Percentiles rank a stretch among this genome's conserved stretches.
Evolutionary conservation across 306 rosid genomes (phyloP).

Genomic region (Cicer yamashitae): DNA sequence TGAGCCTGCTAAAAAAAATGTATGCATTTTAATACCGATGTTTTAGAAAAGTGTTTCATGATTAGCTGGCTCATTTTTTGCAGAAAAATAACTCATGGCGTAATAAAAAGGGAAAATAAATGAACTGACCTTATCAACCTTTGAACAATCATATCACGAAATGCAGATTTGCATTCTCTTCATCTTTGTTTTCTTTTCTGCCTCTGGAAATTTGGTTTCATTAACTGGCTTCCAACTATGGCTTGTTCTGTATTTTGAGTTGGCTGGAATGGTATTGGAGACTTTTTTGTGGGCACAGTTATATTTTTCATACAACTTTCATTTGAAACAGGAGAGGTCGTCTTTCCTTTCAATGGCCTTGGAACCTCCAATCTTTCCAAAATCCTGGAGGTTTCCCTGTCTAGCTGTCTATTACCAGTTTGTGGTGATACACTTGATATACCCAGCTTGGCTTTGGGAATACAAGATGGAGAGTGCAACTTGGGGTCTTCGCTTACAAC

Average conservation of each 20-base stretch:
- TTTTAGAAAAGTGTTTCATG: neutral
- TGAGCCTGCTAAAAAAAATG: neutral
- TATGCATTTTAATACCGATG: constrained; percentile 1
- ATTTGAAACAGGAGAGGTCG: constrained; percentile 45
- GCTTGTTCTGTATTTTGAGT: constrained; percentile 52
- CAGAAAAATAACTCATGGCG: constrained; percentile 24
- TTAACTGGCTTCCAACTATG: constrained; percentile 55
- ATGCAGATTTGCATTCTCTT: constrained; percentile 36
- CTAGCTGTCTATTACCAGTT: constrained; percentile 58
- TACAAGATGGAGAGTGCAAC: constrained; percentile 54
- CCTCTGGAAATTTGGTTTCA: constrained; percentile 76
- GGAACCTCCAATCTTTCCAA: constrained; percentile 85
- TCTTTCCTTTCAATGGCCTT: constrained; percentile 59
- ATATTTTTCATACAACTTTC: constrained; percentile 51
- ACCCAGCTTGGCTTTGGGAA: constrained; percentile 55
- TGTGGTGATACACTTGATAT: constrained; percentile 46
- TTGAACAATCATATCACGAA: constrained; percentile 30
- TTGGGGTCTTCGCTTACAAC: constrained; percentile 63
- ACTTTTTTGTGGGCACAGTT: constrained; percentile 51
- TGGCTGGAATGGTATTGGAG: constrained; percentile 55
- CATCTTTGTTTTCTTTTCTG: constrained; percentile 64
- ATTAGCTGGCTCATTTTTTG: constrained; percentile 6
- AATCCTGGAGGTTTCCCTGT: constrained; percentile 73
- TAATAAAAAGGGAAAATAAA: constrained; percentile 13
- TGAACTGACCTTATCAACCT: constrained; percentile 41